These are phyloP conservation scores for Candida glaebosa DNA, from an alignment of 805 yeast species.

Conservation along the genomic window DNA sequence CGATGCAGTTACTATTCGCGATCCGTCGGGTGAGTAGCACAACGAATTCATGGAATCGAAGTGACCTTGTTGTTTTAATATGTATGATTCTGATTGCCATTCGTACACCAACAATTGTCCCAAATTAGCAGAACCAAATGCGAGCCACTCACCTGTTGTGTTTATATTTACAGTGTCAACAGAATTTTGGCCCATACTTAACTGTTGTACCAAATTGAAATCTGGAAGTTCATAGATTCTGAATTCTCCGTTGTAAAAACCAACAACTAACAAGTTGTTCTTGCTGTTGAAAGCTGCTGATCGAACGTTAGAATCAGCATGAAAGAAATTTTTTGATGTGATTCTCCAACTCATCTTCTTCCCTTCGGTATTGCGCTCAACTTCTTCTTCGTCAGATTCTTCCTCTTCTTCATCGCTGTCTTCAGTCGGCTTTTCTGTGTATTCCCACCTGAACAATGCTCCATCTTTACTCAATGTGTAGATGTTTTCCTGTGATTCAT, in stretches of 20 bases:
- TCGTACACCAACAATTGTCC: conserved; percentile 97
- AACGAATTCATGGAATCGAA: conserved; percentile 84
- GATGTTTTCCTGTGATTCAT: conserved; percentile 81
- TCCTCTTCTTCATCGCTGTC: conserved; percentile 41
- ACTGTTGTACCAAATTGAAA: conserved; percentile 75
- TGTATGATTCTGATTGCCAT: conserved; percentile 97
- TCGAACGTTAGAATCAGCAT: conserved; percentile 65
- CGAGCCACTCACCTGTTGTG: conserved; percentile 91
- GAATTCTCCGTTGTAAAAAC: conserved; percentile 87
- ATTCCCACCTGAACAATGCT: conserved; percentile 90
- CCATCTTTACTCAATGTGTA: conserved; percentile 94
- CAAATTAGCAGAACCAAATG: conserved; percentile 83
- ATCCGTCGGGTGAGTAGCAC: conserved; percentile 92
- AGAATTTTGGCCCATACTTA: conserved; percentile 88
- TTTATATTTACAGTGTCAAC: conserved; percentile 81
- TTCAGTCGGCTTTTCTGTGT: conserved; percentile 53
- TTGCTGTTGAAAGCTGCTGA: conserved; percentile 81
- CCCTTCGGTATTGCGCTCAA: conserved; percentile 22
- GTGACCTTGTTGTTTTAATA: conserved; percentile 95
- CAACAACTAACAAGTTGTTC: conserved; percentile 75
- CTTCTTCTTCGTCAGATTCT: conserved; percentile 33
- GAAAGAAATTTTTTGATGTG: conserved; percentile 69
- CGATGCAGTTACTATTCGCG: conserved; percentile 86
- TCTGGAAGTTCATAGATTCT: conserved; percentile 84
- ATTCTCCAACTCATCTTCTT: conserved; percentile 73